Evolutionary conservation across 192 early-diverging fungal genomes (phyloP), one percentile per base, ranked within the genome.

Genomic region (Rhizophagus clarus): DNA sequence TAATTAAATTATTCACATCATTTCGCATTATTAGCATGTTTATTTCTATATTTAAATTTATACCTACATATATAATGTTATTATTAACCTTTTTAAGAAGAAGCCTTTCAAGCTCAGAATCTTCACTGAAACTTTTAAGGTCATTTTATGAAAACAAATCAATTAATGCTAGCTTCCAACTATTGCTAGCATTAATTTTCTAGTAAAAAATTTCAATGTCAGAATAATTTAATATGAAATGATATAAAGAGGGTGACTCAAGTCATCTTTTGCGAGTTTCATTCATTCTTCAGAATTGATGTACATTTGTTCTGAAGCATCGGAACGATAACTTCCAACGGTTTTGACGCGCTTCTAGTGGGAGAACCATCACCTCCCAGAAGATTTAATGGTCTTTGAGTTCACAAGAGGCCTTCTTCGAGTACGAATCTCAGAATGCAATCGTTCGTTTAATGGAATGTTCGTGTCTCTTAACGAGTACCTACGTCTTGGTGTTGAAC

Each of bases 101-200:
- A 73, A 83, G 77, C 76, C 82, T 79, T 66, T 83, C 83, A 12
- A 62, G 28, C 79, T 89, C 91, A 4, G 79, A 83, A 15, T 87
- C 91, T 4, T 86, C 89, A 4, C 88, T 87, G n/a, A n/a, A n/a
- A n/a, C n/a, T n/a, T n/a, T n/a, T 29, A 99, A 86, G 4, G 91
- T 93, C 96, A 99, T 94, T 83, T 99, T 96, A 82, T 95, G 91
- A 81, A 99, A 99, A 82, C 97, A 98, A n/a, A 85, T 99, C 96
- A 80, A 99, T 98, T n/a, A 99, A 87, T 15, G 95, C 96, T 81
- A 99, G 91, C 79, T 97, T 95, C 97, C 97, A 99, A 51, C 92
- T 95, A 85, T 99, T 99, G 81, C 89, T 88, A 2, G 91, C 90
- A 81, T 96, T 99, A 82, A 99, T 97, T 93, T 98, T 98, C 94